Conservation (phyloP, 2,329 filamentous ascomycete genomes). For the Akanthomyces lecanii region DNA sequence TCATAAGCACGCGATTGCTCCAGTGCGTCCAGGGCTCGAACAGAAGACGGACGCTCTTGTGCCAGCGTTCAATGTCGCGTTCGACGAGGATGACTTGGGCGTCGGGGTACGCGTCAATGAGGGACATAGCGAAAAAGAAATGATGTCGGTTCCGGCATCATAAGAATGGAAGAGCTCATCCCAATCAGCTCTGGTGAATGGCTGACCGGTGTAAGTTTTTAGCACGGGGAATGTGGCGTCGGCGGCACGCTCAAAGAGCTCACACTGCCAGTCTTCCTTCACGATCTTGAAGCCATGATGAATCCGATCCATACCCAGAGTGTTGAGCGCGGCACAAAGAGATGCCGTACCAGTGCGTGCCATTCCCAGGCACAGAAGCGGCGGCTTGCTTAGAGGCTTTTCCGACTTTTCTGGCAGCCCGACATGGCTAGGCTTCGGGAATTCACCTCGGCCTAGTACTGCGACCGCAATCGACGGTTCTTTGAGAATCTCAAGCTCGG, state of each 20-base stretch:
- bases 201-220: conserved; percentile 20
- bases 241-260: background rate
- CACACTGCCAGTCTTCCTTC: background rate
- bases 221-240: conserved; percentile 18
- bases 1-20: background rate
- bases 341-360: conserved; percentile 19
- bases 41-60: conserved; percentile 23
- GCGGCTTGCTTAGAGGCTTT: too few species aligned
- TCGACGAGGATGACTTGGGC: conserved; percentile 28
- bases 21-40: conserved; percentile 18
- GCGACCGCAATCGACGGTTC: too few species aligned
- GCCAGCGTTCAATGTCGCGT: conserved; percentile 25
- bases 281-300: conserved; percentile 13
- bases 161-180: conserved; percentile 24
- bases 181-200: conserved; percentile 22
- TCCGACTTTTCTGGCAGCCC: background rate
- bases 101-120: conserved; percentile 28
- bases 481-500: too few species aligned
- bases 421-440: background rate
- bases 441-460: background rate
- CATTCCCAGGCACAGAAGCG: background rate
- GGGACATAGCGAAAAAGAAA: conserved; percentile 21
- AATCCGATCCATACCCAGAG: conserved; percentile 17
- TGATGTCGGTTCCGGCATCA: conserved; percentile 27
- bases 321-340: conserved; percentile 14